Evolutionary conservation across 495 filamentous ascomycete genomes (phyloP).

Genomic region (Penicillium lividum): DNA sequence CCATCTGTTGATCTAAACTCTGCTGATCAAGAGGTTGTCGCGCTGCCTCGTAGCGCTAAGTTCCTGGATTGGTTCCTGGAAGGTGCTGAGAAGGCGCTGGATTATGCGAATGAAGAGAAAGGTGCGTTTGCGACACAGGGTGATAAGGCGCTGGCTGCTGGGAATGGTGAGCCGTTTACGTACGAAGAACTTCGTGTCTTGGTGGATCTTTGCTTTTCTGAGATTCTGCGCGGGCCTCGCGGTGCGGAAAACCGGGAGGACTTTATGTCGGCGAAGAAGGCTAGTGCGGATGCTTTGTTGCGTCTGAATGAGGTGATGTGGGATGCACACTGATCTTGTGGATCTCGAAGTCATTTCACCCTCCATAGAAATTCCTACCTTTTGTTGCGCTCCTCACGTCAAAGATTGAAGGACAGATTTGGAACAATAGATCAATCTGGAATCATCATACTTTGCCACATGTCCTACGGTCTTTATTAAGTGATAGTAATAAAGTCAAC

Average conservation of each 20-base stretch:
- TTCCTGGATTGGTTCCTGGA: conserved; percentile 80
- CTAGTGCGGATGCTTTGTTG: conserved; percentile 72
- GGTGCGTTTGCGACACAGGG: conserved; percentile 39
- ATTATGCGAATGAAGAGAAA: conserved; percentile 61
- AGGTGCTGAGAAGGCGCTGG: conserved; percentile 70
- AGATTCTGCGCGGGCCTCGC: conserved; percentile 57
- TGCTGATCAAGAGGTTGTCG: conserved; percentile 49
- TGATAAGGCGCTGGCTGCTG: conserved; percentile 38
- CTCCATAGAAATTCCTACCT: background rate
- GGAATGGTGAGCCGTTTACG: conserved; percentile 57
- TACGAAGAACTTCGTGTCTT: conserved; percentile 84
- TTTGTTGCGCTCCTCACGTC: background rate
- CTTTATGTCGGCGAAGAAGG: conserved; percentile 68
- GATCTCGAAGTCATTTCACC: background rate
- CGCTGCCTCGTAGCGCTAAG: conserved; percentile 66
- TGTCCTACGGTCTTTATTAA: background rate
- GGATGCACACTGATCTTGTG: conserved; percentile 45
- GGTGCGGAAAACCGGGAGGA: conserved; percentile 72
- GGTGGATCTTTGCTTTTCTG: conserved; percentile 83
- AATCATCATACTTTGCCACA: background rate
- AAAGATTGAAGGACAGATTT: background rate
- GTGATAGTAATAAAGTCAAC: conserved; percentile 11
- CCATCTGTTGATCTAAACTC: conserved; percentile 17
- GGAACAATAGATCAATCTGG: too few relatives aligned
- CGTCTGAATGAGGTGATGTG: conserved; percentile 81